These are phyloP conservation scores for Conidiobolus incongruus DNA, from an alignment of 371 early-diverging fungal species.

Conservation along the genomic window DNA sequence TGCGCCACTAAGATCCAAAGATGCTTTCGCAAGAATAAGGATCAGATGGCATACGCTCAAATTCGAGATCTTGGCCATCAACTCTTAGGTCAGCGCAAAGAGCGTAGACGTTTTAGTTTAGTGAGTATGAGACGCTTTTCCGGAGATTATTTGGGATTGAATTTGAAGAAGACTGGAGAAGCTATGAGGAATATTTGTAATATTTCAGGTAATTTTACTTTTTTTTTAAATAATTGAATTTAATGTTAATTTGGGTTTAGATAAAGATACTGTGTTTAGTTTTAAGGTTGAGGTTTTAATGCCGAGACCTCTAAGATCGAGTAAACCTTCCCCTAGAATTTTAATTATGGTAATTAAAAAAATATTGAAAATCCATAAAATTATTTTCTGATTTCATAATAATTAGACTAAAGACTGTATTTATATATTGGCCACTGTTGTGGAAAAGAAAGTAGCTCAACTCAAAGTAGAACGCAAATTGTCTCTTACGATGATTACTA, in stretches of 20 bases:
- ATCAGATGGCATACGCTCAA: slow-evolving; percentile 70
- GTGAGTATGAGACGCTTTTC: slow-evolving; percentile 61
- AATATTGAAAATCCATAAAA: neutral
- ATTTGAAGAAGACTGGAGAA: slow-evolving; percentile 14
- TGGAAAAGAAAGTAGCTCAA: slow-evolving; percentile 25
- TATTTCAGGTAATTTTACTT: slow-evolving; percentile 14
- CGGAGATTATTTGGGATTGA: slow-evolving; percentile 79
- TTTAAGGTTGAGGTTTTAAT: slow-evolving; percentile 36
- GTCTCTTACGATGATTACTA: slow-evolving; percentile 21
- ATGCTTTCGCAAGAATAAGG: slow-evolving; percentile 72
- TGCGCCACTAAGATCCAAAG: slow-evolving; percentile 58
- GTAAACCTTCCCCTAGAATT: slow-evolving; percentile 48
- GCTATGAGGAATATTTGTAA: slow-evolving; percentile 34
- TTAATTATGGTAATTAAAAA: slow-evolving; percentile 27
- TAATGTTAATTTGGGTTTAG: neutral
- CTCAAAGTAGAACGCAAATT: slow-evolving; percentile 25
- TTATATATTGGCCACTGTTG: slow-evolving; percentile 26
- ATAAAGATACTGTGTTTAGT: slow-evolving; percentile 41
- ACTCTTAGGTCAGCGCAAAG: slow-evolving; percentile 72
- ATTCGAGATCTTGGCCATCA: slow-evolving; percentile 83
- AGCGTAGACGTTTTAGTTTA: slow-evolving; percentile 71
- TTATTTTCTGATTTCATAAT: neutral
- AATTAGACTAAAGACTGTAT: slow-evolving; percentile 7
- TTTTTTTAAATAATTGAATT: slow-evolving; percentile 6
- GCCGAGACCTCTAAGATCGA: slow-evolving; percentile 54